These are phyloP conservation scores for Iberis amara DNA, from an alignment of 441 rosid species.

Conservation along the genomic window DNA sequence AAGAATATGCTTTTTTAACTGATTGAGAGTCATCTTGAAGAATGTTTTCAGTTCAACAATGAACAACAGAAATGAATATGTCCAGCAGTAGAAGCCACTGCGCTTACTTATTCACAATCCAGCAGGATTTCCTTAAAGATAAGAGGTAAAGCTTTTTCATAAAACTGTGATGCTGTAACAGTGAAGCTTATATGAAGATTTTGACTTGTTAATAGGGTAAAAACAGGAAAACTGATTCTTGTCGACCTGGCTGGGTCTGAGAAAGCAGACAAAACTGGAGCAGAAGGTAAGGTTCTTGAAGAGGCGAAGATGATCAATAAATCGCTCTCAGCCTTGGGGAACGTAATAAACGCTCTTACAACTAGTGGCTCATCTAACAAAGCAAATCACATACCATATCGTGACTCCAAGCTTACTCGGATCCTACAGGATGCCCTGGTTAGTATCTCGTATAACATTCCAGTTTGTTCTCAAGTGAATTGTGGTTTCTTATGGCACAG, in stretches of 20 bases:
- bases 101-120: constrained; percentile 61
- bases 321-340: constrained; percentile 81
- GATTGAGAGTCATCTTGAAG: constrained; percentile 16
- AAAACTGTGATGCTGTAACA: constrained; percentile 1
- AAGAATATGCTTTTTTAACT: constrained; percentile 3
- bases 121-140: constrained; percentile 42
- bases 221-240: constrained; percentile 66
- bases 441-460: constrained; percentile 27
- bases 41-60: constrained; percentile 33
- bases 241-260: constrained; percentile 96
- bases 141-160: constrained; percentile 39
- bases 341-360: constrained; percentile 79
- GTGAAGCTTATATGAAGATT: constrained; percentile 14
- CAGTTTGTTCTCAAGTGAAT: constrained; percentile 18
- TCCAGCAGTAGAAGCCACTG: constrained; percentile 93
- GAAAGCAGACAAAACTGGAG: constrained; percentile 90
- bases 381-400: constrained; percentile 68
- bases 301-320: constrained; percentile 90
- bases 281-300: constrained; percentile 87
- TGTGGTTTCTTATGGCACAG: constrained; percentile 35
- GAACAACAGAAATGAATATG: constrained; percentile 69
- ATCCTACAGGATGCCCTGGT: constrained; percentile 82
- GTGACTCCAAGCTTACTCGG: constrained; percentile 93
- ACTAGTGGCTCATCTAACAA: constrained; percentile 55
- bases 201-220: constrained; percentile 40